Base-by-base conservation (phyloP, 306 rosid genomes). In the Pterocarpus macrocarpus region DNA sequence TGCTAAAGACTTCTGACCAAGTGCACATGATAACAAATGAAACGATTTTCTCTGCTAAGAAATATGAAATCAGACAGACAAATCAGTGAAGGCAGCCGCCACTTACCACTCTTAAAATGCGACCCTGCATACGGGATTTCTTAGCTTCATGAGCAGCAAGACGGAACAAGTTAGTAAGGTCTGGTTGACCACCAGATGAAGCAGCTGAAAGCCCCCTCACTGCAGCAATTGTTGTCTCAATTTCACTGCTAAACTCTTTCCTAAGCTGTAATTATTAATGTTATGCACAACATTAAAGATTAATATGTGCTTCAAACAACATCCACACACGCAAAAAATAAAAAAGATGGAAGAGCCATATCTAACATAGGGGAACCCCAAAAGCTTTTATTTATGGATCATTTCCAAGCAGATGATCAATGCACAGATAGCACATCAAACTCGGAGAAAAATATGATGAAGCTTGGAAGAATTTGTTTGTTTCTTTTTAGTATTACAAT, bases 101-200 rank as follows among this genome's bases (percentile, higher is more conserved):
- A 79, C 91, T 84, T 74, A 94, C 98, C 86, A 94, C 97, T 85
- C 99, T 88, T 41, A 93, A 75, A 66, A 91, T 88, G 53, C 96
- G 97, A 82, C 90, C 93, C 62, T 86, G 90, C 49, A 80, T 36
- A 10, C 88, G 91, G 4, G 97, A 93, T 72, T 89, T 95, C 88
- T 78, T 91, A 63, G 99, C 93, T 90, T 95, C 99, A 44, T 90
- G 92, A 76, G 94, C 85, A 35, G 96, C 98, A 50, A 90, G 81
- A 6, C 86, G 90, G 73, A 95, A 93, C 71, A 95, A 88, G 84
- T 72, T 53, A 69, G 98, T 93, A 75, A 95, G 96, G 85, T 95
- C 99, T 15, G 97, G 94, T 75, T 86, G 91, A 73, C 79, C 81
- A 77, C 86, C 69, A 22, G 97, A 65, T 3, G 91, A 71, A 78